Evolutionary conservation across 495 filamentous ascomycete genomes (phyloP), one percentile per base, ranked within the genome.

Genomic region (Darksidea phi): DNA sequence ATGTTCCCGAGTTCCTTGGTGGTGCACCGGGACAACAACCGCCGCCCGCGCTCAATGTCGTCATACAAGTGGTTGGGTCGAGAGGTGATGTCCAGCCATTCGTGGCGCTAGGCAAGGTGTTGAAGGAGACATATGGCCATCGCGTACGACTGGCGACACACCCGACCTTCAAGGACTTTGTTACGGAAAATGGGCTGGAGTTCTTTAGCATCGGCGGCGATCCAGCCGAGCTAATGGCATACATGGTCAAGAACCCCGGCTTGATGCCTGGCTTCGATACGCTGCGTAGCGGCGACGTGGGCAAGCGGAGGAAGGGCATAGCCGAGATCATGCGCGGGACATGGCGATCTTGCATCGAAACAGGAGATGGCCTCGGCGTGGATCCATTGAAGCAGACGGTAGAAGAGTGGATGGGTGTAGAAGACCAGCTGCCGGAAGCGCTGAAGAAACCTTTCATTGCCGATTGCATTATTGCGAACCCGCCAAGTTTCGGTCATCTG

Each of bases 141-240:
- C 80, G 84, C 0, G 80, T 89, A 1, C 78, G 86, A 10, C 65
- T 89, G 21, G 84, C 83, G 0, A 89, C 85, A 5, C 86, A 89
- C 68, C 73, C 76, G 3, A 76, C 74, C 0, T 88, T 88, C 71
- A 78, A 78, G 57, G 70, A 77, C 0, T 86, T 88, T 53, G 80
- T 85, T 38, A 66, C 61, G 15, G 73, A 80, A 43, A 79, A 79
- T 15, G 79, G 77, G 0, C 67, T 86, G 3, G 82, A 85, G 52
- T 89, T 88, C 71, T 88, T 82, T 61, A 80, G 76, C 6, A 84
- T 88, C 55, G 83, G 84, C 0, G 85, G 84, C 0, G 81, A 87
- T 70, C 84, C 84, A 1, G 72, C 80, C 12, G 76, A 84, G 61
- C 74, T 87, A 6, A 87, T 86, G 85, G 84, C 84, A 5, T 77